Evolutionary conservation across 441 rosid genomes (phyloP).

Genomic region (Capsella rubella): DNA sequence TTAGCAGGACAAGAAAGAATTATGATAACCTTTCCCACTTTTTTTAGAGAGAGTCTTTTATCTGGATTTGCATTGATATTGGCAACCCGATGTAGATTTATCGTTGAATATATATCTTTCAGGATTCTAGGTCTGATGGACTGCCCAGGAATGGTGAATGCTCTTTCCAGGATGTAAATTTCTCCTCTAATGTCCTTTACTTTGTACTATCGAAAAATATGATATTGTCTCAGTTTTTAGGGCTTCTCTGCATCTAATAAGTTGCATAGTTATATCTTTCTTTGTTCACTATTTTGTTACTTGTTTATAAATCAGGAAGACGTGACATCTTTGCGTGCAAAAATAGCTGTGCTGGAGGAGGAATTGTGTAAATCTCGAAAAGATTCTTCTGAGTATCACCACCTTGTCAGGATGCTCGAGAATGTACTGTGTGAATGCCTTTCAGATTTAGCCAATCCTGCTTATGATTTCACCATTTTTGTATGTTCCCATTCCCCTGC

Average conservation of each 20-base stretch:
- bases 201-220: conserved; percentile 17
- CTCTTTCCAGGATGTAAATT: conserved; percentile 63
- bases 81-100: conserved; percentile 21
- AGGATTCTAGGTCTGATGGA: conserved; percentile 74
- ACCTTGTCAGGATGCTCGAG: conserved; percentile 67
- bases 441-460: conserved; percentile 18
- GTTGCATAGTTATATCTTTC: conserved; percentile 13
- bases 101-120: conserved; percentile 29
- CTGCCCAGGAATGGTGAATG: conserved; percentile 56
- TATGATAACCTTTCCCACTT: not conserved
- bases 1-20: conserved; percentile 6
- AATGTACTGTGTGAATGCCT: conserved; percentile 58
- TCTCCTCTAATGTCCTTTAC: conserved; percentile 11
- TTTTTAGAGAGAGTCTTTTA: conserved; percentile 9
- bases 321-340: conserved; percentile 64
- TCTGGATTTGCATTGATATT: conserved; percentile 34
- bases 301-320: conserved; percentile 68
- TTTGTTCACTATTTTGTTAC: conserved; percentile 10
- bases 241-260: conserved; percentile 12
- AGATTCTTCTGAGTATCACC: conserved; percentile 66
- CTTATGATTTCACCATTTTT: conserved; percentile 30
- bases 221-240: not conserved
- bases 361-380: conserved; percentile 78
- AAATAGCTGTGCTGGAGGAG: conserved; percentile 79
- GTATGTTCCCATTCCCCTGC: conserved; percentile 15